phyloP scores from a whole-genome alignment of 768 basidiomycete genomes.

The Lepiota venenata region DNA sequence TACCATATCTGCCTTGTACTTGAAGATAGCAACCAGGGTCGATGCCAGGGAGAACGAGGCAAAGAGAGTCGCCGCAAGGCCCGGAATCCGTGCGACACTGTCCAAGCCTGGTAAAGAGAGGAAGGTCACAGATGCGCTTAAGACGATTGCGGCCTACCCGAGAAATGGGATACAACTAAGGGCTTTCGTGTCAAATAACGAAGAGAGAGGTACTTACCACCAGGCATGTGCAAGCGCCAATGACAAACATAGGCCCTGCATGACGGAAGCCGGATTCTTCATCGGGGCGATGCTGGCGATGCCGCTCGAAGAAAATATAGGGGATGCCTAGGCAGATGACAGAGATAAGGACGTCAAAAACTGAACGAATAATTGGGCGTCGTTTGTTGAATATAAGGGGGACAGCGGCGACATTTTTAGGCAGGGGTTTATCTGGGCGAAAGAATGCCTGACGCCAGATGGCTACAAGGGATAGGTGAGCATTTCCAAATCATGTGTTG shows the following conservation, averaged over 20 bases:
- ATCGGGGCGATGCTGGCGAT: constrained; percentile 47
- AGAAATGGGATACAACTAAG: constrained; percentile 15
- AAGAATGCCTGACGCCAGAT: constrained; percentile 72
- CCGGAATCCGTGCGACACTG: constrained; percentile 56
- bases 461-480: constrained; percentile 27
- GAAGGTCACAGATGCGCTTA: constrained; percentile 81
- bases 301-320: constrained; percentile 63
- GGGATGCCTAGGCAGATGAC: constrained; percentile 76
- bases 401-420: constrained; percentile 39
- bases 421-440: constrained; percentile 65
- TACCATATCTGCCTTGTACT: constrained; percentile 64
- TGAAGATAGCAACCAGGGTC: constrained; percentile 65
- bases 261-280: constrained; percentile 53
- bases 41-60: constrained; percentile 69
- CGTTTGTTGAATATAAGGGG: constrained; percentile 26
- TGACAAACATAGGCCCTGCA: constrained; percentile 55
- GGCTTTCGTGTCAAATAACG: constrained; percentile 6
- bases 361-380: constrained; percentile 42
- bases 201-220: constrained; percentile 42
- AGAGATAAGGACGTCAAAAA: constrained; percentile 57
- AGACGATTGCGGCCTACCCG: constrained; percentile 68
- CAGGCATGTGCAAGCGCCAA: constrained; percentile 64
- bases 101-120: constrained; percentile 76
- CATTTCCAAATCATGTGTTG: not conserved
- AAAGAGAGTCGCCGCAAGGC: constrained; percentile 65